Percentiles rank a stretch among this genome's conserved stretches.
Evolutionary conservation across 2,329 filamentous ascomycete species (phyloP).

Genomic region (Arthrocladium fulminans): DNA sequence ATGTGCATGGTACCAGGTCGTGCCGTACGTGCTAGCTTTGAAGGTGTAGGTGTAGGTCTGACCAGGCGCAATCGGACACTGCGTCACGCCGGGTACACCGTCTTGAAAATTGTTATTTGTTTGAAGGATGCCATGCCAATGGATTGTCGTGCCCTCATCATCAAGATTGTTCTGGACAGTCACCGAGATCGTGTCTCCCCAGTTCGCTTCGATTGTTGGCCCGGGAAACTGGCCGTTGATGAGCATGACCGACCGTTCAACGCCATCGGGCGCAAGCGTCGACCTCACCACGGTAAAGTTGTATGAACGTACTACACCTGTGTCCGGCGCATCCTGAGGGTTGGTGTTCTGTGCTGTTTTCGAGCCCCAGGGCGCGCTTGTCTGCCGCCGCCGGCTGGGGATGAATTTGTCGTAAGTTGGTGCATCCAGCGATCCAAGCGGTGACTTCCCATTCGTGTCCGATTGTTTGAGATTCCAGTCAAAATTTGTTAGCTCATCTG

Average conservation of each 20-base stretch:
- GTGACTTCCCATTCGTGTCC: constrained; percentile 16
- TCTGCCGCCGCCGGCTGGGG: constrained; percentile 6
- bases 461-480: constrained; percentile 10
- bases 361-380: constrained; percentile 10
- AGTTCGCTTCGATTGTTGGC: constrained; percentile 38
- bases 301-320: constrained; percentile 25
- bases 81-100: constrained; percentile 34
- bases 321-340: constrained; percentile 11
- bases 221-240: constrained; percentile 44
- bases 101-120: constrained; percentile 31
- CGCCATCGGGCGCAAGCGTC: constrained; percentile 26
- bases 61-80: constrained; percentile 36
- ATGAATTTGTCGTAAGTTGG: constrained; percentile 14
- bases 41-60: constrained; percentile 31
- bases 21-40: constrained; percentile 30
- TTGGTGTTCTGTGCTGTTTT: constrained; percentile 16
- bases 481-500: background rate
- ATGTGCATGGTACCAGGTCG: constrained; percentile 33
- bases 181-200: constrained; percentile 25
- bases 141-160: constrained; percentile 31
- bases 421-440: constrained; percentile 15
- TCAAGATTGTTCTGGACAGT: constrained; percentile 29
- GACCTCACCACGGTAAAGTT: constrained; percentile 24
- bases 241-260: constrained; percentile 22
- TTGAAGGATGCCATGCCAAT: constrained; percentile 34